Evolutionary conservation across 352 stramenopile species (phyloP).

Genomic region (Pythium insidiosum): DNA sequence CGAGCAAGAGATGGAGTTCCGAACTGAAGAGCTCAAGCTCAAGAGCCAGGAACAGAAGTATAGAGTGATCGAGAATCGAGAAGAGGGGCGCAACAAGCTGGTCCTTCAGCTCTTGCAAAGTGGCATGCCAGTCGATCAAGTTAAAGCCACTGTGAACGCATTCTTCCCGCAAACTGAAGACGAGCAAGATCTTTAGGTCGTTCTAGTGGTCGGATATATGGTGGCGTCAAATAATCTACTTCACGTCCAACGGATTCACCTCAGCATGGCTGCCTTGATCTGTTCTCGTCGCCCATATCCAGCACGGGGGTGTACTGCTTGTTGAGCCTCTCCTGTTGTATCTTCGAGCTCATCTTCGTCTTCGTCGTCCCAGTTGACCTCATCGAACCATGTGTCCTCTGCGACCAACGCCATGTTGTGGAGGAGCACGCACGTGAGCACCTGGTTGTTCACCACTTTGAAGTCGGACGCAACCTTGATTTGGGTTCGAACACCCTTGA

Average conservation of each 20-base stretch:
- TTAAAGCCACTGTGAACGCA: neutral
- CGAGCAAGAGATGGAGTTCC: neutral
- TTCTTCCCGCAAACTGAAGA: neutral
- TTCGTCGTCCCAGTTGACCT: too few species aligned
- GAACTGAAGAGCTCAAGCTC: neutral
- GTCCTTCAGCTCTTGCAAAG: neutral
- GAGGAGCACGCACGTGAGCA: neutral
- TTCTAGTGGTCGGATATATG: too few species aligned
- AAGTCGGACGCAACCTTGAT: neutral
- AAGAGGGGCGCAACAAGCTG: neutral
- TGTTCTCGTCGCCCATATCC: neutral
- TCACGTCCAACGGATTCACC: too few species aligned
- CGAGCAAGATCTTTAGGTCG: too few species aligned
- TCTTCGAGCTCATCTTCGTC: neutral
- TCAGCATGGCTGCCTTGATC: neutral
- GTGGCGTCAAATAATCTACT: too few species aligned
- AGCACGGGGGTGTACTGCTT: neutral
- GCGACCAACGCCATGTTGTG: conserved; percentile 2
- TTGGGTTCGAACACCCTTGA: conserved; percentile 12
- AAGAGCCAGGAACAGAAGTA: neutral
- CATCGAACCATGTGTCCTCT: neutral
- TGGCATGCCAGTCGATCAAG: neutral
- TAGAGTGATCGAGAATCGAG: neutral
- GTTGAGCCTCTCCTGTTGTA: neutral
- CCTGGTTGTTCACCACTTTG: neutral